Evolutionary conservation across 495 filamentous ascomycete genomes (phyloP), one percentile per base, ranked within the genome.

Genomic region (Choiromyces venosus): DNA sequence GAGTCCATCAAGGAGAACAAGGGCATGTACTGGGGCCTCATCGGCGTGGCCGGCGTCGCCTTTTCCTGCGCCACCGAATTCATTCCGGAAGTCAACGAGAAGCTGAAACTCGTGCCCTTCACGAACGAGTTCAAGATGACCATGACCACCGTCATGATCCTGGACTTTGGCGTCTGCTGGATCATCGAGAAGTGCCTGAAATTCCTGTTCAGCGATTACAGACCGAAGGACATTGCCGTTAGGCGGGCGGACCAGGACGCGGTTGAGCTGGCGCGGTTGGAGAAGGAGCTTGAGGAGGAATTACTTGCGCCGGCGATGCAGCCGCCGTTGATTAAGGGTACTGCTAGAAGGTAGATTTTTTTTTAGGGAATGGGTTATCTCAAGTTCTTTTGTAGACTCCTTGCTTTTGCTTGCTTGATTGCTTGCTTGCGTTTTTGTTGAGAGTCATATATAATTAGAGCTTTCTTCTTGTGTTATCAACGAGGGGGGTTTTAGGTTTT

Each of bases 11-110:
- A 90, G 1, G 96, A 98, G 85, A 99, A 99, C 85, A 89, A 88
- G 78, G 93, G 93, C 81, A 99, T 99, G 95, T 99, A 94, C 85
- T 98, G 90, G 87, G 96, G 95, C 71, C 90, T 99, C 67, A 84
- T 98, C 9, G 90, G 90, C 69, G 94, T 97, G 12, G 90, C 93
- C 7, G 92, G 83, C 36, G 91, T 98, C 65, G 95, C 95, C 10
- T 98, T 99, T 83, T 91, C 92, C 65, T 97, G 95, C 84, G 94
- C 94, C 8, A 98, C 94, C 4, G 95, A 99, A 83, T 92, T 98
- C 76, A 86, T 98, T 67, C 96, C 95, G 0, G 95, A 97, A 83
- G 87, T 98, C 79, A 99, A 99, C 83, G 88, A 94, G 84, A 91
- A 92, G 85, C 88, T 99, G 83, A 91, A 89, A 75, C 88, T 99